Conservation (phyloP, 352 stramenopile genomes). For the Phytophthora cajani region DNA sequence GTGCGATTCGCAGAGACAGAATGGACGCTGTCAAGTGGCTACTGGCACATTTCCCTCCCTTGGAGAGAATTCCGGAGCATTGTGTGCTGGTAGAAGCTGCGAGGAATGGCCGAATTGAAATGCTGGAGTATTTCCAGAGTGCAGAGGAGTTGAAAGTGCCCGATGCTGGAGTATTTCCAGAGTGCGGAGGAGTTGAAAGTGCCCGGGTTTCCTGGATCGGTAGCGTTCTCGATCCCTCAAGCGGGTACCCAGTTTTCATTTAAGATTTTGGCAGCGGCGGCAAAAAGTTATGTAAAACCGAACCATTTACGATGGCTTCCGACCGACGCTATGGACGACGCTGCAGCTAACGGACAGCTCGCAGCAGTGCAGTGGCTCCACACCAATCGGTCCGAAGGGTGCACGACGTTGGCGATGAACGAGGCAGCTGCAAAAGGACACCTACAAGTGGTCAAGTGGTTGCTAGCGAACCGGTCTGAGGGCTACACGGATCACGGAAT, state of each 20-base stretch:
- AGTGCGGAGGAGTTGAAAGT: not conserved
- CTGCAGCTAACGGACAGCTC: not conserved
- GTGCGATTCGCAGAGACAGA: not conserved
- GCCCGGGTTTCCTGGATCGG: too few species aligned
- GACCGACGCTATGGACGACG: not conserved
- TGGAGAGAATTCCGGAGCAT: not conserved
- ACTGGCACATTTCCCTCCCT: not conserved
- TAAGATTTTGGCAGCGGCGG: too few species aligned
- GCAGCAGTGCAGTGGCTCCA: slow-evolving; percentile 2
- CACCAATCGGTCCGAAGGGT: not conserved
- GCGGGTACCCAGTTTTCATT: too few species aligned
- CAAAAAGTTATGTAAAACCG: too few species aligned
- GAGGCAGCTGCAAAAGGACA: not conserved
- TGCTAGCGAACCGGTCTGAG: not conserved
- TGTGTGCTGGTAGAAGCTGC: not conserved
- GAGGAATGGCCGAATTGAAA: not conserved
- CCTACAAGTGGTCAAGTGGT: not conserved
- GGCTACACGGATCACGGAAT: not conserved
- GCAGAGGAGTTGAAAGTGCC: too few species aligned
- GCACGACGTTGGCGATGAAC: not conserved
- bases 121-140: not conserved
- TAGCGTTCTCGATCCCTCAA: too few species aligned
- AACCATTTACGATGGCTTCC: too few species aligned
- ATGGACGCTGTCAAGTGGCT: not conserved
- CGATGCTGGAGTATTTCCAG: not conserved